Evolutionary conservation across 2,329 filamentous ascomycete species (phyloP), one percentile per base, ranked within the genome.

Genomic region (Cytospora leucostoma): DNA sequence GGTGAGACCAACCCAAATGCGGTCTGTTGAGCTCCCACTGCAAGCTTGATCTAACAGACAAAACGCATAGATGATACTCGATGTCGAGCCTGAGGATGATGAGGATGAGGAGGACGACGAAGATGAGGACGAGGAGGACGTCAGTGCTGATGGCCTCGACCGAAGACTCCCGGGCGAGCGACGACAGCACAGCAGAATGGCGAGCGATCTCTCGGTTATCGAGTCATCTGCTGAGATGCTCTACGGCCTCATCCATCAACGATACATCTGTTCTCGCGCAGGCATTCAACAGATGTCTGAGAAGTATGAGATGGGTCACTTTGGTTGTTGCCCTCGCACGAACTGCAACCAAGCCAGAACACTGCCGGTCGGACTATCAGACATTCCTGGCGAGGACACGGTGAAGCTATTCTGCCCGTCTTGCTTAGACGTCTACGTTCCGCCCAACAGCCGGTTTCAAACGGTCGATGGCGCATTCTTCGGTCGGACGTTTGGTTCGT

Each of bases 211-310:
- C 53, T 96, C 92, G 65, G 90, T 97, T 68, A 97, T 99, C 72
- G 95, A 99, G 79, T 96, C 91, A 68, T 97, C 93, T 0, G 94
- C 95, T n/a, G 95, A 99, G 80, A 88, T 98, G 80, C 88, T 99
- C 32, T 99, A 99, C 78, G 95, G 95, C 49, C 85, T 99, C 65
- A 99, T 99, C 76, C 95, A 99, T 79, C 95, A 98, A 77, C 90
- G 95, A 63, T 99, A 97, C 78, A 98, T 99, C 78, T 98, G 93
- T 72, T 97, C 93, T 32, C 86, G 95, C 64, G 92, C 92, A 2
- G 95, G 95, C 59, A 98, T 99, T 71, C 94, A 98, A 78, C 93
- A 97, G 75, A 99, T 99, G 95, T 92, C 93, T 67, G 95, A 99
- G 77, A 99, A 99, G 77, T 99, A 98, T 80, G 94, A 98, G 77